Base-by-base conservation (phyloP, 2,329 filamentous ascomycete species). In the Sordariomycetes sp. region DNA sequence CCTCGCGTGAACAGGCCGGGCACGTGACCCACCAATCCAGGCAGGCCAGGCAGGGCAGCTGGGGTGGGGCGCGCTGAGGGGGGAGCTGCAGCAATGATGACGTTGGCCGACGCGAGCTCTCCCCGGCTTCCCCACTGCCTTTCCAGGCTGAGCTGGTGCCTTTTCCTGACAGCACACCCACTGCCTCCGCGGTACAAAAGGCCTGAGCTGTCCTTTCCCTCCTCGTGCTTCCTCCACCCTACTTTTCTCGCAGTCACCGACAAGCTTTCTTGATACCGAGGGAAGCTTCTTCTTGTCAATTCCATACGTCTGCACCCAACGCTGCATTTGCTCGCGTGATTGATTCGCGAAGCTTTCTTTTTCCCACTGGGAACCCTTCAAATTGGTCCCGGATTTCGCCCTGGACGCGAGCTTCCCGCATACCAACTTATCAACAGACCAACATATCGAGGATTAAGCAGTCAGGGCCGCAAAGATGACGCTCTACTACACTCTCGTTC, bases 401-500 rank as follows among this genome's bases (percentile, higher is more conserved):
- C 16, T n/a, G 18, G 40, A 46, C 40, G n/a, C 40, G 40, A 46
- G 16, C 40, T 46, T 40, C 37, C 18, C 18, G 5, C n/a, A 46
- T 46, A n/a, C 40, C 16, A 43, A 40, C 37, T 40, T 40, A 3
- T 14, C 12, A n/a, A n/a, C n/a, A 46, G 16, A n/a, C 40, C 16
- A 43, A 32, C 28, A 8, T 32, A 46, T n/a, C 40, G 40, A n/a
- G 52, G 32, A 34, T 53, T 10, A 43, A 50, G 35, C 16, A 22
- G 66, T 68, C 18, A n/a, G 40, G 18, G 6, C 37, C 14, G 40
- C 40, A 71, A 79, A 67, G 58, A 81, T 81, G 79, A 81, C 79
- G 70, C 79, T 81, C 69, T 81, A 81, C 74, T 81, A 80, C 71
- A 79, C 74, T 60, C 71, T 81, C 62, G 78, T 80, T 70, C 57